phyloP scores from a whole-genome alignment of 768 basidiomycete species.

The Coprinellus micaceus region DNA sequence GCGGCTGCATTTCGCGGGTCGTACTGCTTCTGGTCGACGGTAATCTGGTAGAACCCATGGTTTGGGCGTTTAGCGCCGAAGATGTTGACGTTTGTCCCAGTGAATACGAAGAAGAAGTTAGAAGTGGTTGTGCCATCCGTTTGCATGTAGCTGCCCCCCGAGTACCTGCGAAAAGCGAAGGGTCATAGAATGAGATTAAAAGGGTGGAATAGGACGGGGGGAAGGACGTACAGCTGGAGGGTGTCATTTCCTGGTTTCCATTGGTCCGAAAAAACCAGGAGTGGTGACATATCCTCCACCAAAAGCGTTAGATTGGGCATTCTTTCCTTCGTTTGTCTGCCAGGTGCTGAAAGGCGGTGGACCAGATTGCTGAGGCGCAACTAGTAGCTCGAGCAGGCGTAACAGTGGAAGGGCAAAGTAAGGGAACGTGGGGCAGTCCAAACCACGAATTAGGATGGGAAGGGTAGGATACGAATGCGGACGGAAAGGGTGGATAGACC shows the following conservation, averaged over 20 bases:
- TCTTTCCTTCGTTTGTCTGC: not conserved
- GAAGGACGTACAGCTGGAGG: not conserved
- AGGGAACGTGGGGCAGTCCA: not conserved
- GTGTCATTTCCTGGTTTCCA: not conserved
- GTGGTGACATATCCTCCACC: constrained; percentile 8
- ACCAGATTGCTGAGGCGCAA: too few species aligned
- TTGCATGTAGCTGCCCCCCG: constrained; percentile 35
- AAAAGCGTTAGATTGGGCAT: constrained; percentile 7
- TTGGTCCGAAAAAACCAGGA: not conserved
- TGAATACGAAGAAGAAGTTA: constrained; percentile 39
- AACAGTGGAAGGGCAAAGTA: too few species aligned
- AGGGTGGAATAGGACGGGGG: not conserved
- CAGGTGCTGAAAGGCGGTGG: too few species aligned
- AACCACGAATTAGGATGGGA: too few species aligned
- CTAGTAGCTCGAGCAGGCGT: too few species aligned
- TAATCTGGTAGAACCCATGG: constrained; percentile 43
- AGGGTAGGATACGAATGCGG: not conserved
- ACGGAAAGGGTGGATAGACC: not conserved
- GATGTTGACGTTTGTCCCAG: constrained; percentile 46
- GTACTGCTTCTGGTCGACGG: constrained; percentile 34
- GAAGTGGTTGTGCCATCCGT: constrained; percentile 30
- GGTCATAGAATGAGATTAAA: not conserved
- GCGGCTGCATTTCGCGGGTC: constrained; percentile 25
- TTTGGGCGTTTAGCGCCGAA: constrained; percentile 48
- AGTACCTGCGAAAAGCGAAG: constrained; percentile 24